A percentile compares a stretch with the other conserved stretches of the same genome.
Evolutionary conservation across 768 basidiomycete species (phyloP).

Genomic region (Tylopilus plumbeoviolaceoides): DNA sequence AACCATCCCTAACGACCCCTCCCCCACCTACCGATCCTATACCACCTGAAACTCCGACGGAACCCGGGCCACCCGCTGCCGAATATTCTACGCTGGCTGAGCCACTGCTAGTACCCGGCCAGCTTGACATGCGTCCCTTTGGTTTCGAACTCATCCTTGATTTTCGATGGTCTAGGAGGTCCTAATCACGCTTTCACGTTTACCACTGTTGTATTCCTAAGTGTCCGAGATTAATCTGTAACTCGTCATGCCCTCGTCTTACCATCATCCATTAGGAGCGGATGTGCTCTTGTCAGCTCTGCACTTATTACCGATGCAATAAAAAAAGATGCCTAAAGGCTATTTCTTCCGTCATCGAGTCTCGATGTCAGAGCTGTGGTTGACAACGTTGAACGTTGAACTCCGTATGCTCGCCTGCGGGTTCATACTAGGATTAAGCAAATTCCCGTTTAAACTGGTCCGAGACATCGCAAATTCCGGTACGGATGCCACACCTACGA

Average conservation of each 20-base stretch:
- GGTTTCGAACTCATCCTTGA: constrained; percentile 73
- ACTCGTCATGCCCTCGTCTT: constrained; percentile 1
- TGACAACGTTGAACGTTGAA: too few species aligned
- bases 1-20: background rate
- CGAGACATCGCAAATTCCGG: too few species aligned
- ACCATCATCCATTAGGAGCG: background rate
- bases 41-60: constrained; percentile 5
- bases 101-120: constrained; percentile 35
- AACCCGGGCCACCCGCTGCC: background rate
- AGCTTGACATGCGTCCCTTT: constrained; percentile 70
- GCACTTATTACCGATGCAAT: background rate
- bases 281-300: background rate
- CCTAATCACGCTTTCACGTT: constrained; percentile 14
- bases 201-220: constrained; percentile 20
- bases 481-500: too few species aligned
- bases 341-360: too few species aligned
- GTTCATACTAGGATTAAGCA: too few species aligned
- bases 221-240: constrained; percentile 12
- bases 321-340: too few species aligned
- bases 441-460: too few species aligned
- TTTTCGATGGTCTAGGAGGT: constrained; percentile 55
- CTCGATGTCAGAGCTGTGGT: too few species aligned
- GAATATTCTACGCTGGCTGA: constrained; percentile 14
- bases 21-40: background rate
- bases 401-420: too few species aligned